These are phyloP conservation scores for Hevea brasiliensis DNA, from an alignment of 345 rosid genomes.

Conservation along the genomic window DNA sequence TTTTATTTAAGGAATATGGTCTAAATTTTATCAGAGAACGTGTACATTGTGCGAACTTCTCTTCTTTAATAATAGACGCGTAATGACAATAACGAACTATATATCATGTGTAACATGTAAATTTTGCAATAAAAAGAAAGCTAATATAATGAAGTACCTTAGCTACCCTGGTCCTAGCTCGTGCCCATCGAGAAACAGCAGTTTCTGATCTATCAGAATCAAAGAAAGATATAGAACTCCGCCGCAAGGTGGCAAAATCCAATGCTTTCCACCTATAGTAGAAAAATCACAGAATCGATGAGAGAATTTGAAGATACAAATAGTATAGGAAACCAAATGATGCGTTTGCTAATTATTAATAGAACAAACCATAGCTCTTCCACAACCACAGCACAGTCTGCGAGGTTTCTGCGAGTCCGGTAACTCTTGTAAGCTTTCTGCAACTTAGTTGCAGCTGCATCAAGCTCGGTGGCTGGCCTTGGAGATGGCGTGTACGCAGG, in stretches of 20 bases:
- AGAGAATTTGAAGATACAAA: too few species aligned
- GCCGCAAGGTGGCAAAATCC: constrained; percentile 27
- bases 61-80: too few species aligned
- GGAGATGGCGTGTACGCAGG: too few species aligned
- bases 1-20: too few species aligned
- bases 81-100: too few species aligned
- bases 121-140: background rate
- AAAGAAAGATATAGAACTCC: constrained; percentile 42
- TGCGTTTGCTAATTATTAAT: background rate
- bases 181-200: constrained; percentile 46
- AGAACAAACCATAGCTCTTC: constrained; percentile 34
- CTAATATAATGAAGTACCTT: constrained; percentile 29
- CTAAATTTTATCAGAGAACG: too few species aligned
- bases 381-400: constrained; percentile 31
- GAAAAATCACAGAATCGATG: too few species aligned
- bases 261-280: constrained; percentile 38
- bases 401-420: constrained; percentile 35
- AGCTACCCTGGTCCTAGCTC: constrained; percentile 44
- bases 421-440: constrained; percentile 38
- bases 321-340: background rate
- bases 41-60: too few species aligned
- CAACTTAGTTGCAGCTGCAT: constrained; percentile 23
- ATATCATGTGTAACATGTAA: background rate
- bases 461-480: background rate
- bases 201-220: constrained; percentile 30